phyloP scores from a whole-genome alignment of 2,329 filamentous ascomycete genomes.

The Penicillium sp. region DNA sequence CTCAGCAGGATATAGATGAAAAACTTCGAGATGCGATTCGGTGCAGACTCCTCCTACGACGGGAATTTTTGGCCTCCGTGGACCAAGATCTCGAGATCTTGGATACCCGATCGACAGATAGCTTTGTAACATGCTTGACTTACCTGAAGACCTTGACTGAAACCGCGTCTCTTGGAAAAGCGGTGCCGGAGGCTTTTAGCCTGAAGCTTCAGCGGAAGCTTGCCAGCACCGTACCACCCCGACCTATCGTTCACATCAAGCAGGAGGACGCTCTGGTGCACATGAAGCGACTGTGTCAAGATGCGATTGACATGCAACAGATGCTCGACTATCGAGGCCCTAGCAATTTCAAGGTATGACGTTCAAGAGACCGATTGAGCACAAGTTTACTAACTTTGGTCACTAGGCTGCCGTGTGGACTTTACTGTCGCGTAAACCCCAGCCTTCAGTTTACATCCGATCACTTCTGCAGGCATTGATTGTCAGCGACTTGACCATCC shows the following conservation, averaged over 20 bases:
- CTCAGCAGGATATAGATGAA: constrained; percentile 36
- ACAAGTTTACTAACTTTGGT: constrained; percentile 5
- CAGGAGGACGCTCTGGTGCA: constrained; percentile 72
- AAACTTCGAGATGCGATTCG: constrained; percentile 59
- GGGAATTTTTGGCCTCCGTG: constrained; percentile 48
- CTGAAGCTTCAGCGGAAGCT: constrained; percentile 87
- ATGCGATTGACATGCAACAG: constrained; percentile 69
- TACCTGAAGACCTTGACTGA: constrained; percentile 59
- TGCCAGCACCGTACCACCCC: constrained; percentile 89
- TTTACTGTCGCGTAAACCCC: constrained; percentile 77
- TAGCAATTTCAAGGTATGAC: constrained; percentile 67
- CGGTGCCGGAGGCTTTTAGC: constrained; percentile 80
- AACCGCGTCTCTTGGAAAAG: constrained; percentile 63
- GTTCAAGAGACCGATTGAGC: neutral
- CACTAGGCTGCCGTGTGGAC: constrained; percentile 69
- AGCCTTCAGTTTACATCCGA: constrained; percentile 81
- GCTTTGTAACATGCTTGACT: constrained; percentile 38
- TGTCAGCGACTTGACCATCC: constrained; percentile 69
- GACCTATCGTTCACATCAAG: constrained; percentile 78
- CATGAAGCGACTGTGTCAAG: constrained; percentile 69
- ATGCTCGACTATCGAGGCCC: constrained; percentile 69
- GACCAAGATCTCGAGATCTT: constrained; percentile 38
- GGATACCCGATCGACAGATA: constrained; percentile 32
- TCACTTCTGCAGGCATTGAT: constrained; percentile 76
- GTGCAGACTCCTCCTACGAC: constrained; percentile 67